phyloP scores from a whole-genome alignment of 2,329 filamentous ascomycete species.

The Penicillium paneum region DNA sequence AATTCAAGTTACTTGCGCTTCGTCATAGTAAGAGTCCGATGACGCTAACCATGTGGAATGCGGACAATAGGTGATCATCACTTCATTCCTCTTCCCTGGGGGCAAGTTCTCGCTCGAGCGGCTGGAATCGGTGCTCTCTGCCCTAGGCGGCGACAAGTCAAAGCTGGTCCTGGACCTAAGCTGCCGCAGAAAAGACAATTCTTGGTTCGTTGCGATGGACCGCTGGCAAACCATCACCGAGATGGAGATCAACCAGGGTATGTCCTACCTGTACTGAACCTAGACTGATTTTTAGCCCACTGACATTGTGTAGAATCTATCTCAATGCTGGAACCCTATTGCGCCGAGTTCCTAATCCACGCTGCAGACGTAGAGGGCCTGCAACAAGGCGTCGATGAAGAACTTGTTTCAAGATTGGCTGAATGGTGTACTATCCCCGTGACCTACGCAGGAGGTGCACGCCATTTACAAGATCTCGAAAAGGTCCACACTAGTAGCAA shows the following conservation, averaged over 20 bases:
- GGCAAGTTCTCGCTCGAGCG: constrained; percentile 75
- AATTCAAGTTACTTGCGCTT: constrained; percentile 7
- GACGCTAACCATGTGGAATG: constrained; percentile 22
- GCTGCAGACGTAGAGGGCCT: constrained; percentile 95
- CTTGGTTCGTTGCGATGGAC: constrained; percentile 97
- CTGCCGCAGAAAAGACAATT: constrained; percentile 71
- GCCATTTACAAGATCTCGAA: constrained; percentile 76
- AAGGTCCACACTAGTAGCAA: constrained; percentile 73
- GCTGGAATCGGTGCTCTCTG: constrained; percentile 68
- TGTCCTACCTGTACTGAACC: constrained; percentile 8
- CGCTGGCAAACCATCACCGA: constrained; percentile 98
- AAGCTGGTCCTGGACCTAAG: constrained; percentile 94
- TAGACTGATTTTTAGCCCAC: background rate
- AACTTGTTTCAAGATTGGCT: constrained; percentile 71
- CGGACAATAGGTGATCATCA: constrained; percentile 80
- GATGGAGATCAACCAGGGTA: constrained; percentile 87
- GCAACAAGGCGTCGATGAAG: constrained; percentile 84
- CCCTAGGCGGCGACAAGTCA: constrained; percentile 68
- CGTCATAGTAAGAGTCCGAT: constrained; percentile 9
- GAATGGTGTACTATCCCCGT: constrained; percentile 89
- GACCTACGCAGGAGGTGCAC: constrained; percentile 93
- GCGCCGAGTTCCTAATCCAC: constrained; percentile 94
- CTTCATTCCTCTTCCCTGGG: constrained; percentile 86
- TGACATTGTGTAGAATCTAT: constrained; percentile 66
- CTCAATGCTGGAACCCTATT: constrained; percentile 77